Evolutionary conservation across 2,329 filamentous ascomycete species (phyloP).

Genomic region (Claviceps capensis): DNA sequence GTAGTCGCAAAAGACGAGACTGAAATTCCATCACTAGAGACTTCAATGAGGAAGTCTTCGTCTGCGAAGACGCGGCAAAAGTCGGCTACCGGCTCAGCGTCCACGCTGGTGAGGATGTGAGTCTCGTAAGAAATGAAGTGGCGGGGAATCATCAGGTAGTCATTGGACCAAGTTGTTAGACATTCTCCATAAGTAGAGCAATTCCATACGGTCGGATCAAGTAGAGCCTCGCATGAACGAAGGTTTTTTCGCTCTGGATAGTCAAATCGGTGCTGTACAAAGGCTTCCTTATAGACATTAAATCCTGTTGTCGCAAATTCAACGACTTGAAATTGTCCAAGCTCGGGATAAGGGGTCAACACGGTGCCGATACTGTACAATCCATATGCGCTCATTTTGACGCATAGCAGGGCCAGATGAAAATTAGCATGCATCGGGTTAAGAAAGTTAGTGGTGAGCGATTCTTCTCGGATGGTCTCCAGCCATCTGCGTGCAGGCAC

Average conservation of each 20-base stretch:
- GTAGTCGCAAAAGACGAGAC: slow-evolving; percentile 1
- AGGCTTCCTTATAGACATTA: slow-evolving; percentile 2
- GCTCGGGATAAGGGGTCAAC: neutral
- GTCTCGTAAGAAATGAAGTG: neutral
- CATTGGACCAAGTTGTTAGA: slow-evolving; percentile 1
- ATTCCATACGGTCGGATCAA: no score
- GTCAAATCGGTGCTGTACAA: slow-evolving; percentile 1
- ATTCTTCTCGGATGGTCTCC: neutral
- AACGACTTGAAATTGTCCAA: neutral
- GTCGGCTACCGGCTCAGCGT: neutral
- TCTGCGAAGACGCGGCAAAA: slow-evolving; percentile 1
- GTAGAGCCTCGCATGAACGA: neutral
- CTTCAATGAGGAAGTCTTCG: slow-evolving; percentile 1
- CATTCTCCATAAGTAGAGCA: no score
- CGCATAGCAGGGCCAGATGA: neutral
- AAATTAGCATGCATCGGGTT: neutral
- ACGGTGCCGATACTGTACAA: slow-evolving; percentile 3
- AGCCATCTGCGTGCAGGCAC: neutral
- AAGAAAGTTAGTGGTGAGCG: neutral
- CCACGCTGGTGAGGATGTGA: no score
- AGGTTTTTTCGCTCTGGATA: neutral
- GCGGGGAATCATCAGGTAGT: neutral
- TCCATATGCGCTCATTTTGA: slow-evolving; percentile 2
- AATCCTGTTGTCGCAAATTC: slow-evolving; percentile 3
- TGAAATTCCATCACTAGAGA: neutral